These are phyloP conservation scores for Arachnomyces sp. DNA, from an alignment of 2,329 filamentous ascomycete genomes.

Conservation along the genomic window DNA sequence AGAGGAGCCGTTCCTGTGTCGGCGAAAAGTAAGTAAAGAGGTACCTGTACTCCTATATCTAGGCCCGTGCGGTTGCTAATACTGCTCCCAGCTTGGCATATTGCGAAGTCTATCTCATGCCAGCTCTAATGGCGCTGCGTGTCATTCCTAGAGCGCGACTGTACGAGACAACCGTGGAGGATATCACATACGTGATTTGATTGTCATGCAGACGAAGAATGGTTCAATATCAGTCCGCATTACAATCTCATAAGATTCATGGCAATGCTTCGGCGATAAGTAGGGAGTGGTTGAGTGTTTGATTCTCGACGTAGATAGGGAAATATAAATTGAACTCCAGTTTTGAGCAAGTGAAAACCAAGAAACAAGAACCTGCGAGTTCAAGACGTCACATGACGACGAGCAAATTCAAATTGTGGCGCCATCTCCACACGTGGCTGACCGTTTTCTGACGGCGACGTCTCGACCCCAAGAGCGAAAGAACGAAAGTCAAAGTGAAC, in stretches of 20 bases:
- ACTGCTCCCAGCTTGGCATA: slow-evolving; percentile 9
- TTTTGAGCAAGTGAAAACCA: too few relatives aligned
- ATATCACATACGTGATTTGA: slow-evolving; percentile 14
- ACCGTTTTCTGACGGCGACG: too few relatives aligned
- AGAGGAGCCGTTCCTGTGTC: slow-evolving; percentile 4
- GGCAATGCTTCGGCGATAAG: too few relatives aligned
- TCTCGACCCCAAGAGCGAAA: too few relatives aligned
- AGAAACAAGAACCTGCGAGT: too few relatives aligned
- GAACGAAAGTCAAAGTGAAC: too few relatives aligned
- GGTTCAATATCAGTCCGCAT: slow-evolving; percentile 13
- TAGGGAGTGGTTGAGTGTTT: too few relatives aligned
- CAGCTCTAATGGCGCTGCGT: slow-evolving; percentile 15
- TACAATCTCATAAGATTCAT: slow-evolving; percentile 6
- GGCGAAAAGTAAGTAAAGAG: slow-evolving; percentile 4
- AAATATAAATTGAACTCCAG: too few relatives aligned
- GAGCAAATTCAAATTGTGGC: too few relatives aligned
- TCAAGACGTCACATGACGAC: too few relatives aligned
- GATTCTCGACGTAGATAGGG: too few relatives aligned
- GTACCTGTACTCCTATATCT: neutral
- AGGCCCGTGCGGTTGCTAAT: neutral
- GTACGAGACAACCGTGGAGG: slow-evolving; percentile 15
- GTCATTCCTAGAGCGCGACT: slow-evolving; percentile 15
- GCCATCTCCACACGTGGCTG: too few relatives aligned
- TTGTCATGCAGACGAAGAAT: slow-evolving; percentile 15
- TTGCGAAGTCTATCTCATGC: slow-evolving; percentile 16